Evolutionary conservation across 495 filamentous ascomycete genomes (phyloP).

Genomic region (Tuber melanosporum): DNA sequence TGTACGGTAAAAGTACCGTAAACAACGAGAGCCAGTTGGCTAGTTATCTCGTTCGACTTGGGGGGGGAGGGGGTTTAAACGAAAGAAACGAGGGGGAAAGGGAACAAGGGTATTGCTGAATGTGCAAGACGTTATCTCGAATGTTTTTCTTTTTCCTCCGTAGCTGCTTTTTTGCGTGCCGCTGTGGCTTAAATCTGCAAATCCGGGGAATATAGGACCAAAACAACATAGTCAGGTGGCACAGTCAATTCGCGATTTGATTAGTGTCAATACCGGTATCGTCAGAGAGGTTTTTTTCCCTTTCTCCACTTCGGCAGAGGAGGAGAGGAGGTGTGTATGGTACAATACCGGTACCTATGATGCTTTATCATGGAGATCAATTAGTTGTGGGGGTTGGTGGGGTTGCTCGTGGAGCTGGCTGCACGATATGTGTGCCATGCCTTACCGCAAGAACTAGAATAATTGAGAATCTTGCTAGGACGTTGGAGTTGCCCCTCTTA

Average conservation of each 20-base stretch:
- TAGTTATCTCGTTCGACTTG: neutral
- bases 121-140: conserved; percentile 2
- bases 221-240: neutral
- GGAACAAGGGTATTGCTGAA: neutral
- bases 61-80: neutral
- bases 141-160: neutral
- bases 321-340: neutral
- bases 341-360: neutral
- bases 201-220: conserved; percentile 4
- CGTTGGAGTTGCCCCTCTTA: too few species aligned
- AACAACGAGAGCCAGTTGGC: neutral
- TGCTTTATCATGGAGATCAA: neutral
- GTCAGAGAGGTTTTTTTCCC: neutral
- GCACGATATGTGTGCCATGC: neutral
- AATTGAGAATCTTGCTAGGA: too few species aligned
- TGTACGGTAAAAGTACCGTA: neutral
- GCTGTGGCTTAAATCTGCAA: neutral
- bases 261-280: neutral
- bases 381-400: neutral
- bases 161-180: neutral
- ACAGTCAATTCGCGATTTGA: neutral
- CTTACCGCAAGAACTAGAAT: neutral
- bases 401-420: neutral
- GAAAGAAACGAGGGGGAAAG: neutral
- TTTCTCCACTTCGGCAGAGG: neutral